Percentiles rank a stretch among this genome's conserved stretches.
phyloP scores from a whole-genome alignment of 2,329 filamentous ascomycete species.

The Stagonosporopsis rhizophila region DNA sequence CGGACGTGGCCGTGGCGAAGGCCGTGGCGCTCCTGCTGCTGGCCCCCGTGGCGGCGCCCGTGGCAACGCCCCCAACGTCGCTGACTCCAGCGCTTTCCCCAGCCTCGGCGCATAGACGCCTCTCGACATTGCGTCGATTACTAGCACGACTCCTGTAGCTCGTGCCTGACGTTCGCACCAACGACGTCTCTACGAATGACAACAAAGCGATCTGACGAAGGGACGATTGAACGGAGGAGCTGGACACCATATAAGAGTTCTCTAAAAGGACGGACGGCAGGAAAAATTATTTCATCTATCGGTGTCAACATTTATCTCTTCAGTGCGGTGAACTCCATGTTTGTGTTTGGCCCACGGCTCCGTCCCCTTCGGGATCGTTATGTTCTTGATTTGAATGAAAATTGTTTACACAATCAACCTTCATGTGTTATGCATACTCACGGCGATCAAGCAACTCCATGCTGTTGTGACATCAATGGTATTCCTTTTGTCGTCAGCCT shows the following conservation, averaged over 20 bases:
- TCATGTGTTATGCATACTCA: not conserved
- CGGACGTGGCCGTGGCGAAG: conserved; percentile 54
- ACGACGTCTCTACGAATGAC: conserved; percentile 19
- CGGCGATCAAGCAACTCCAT: not conserved
- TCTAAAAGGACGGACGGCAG: conserved; percentile 27
- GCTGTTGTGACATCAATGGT: too few species aligned
- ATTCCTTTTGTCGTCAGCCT: too few species aligned
- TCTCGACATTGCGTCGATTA: conserved; percentile 31
- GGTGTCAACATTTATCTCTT: conserved; percentile 18
- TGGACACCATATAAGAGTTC: conserved; percentile 33
- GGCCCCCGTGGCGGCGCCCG: conserved; percentile 1
- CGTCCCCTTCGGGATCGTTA: conserved; percentile 9
- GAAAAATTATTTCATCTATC: conserved; percentile 27
- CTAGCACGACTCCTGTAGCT: conserved; percentile 24
- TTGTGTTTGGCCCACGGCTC: conserved; percentile 16
- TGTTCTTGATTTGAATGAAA: conserved; percentile 19
- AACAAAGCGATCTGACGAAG: conserved; percentile 30
- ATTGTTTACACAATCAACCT: conserved; percentile 11
- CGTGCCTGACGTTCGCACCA: conserved; percentile 22
- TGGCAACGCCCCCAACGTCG: conserved; percentile 54
- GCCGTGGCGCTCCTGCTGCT: conserved; percentile 6
- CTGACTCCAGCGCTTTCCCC: conserved; percentile 61
- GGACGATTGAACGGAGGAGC: conserved; percentile 24
- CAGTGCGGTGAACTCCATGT: conserved; percentile 12
- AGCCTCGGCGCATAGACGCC: conserved; percentile 56